Percentiles rank a stretch among this genome's conserved stretches.
These are phyloP conservation scores for Paraphoma sp. DNA, from an alignment of 2,329 filamentous ascomycete species.

Conservation along the genomic window DNA sequence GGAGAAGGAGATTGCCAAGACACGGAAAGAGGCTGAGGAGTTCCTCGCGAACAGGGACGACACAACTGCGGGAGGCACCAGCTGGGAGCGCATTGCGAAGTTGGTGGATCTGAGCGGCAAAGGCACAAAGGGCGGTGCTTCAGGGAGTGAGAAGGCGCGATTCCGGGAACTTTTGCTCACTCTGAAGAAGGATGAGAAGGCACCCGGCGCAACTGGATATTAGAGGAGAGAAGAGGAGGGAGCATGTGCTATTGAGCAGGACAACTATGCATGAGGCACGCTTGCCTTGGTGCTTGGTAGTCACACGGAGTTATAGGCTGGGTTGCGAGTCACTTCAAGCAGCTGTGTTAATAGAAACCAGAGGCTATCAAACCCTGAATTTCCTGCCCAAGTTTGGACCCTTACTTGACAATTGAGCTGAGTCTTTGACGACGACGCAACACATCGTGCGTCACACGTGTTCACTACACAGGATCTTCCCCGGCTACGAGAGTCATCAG, in stretches of 20 bases:
- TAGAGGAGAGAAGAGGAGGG: conserved; percentile 13
- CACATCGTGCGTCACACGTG: no score
- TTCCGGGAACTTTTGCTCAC: conserved; percentile 90
- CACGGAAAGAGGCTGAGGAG: conserved; percentile 88
- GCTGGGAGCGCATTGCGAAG: conserved; percentile 98
- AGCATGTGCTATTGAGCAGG: neutral
- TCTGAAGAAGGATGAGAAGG: conserved; percentile 91
- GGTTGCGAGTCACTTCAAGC: neutral
- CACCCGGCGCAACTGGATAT: conserved; percentile 64
- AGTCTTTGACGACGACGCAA: no score
- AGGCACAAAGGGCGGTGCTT: conserved; percentile 82
- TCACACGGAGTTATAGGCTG: neutral
- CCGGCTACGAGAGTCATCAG: no score
- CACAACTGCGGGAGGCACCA: conserved; percentile 91
- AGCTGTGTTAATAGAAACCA: neutral
- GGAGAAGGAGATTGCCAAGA: conserved; percentile 89
- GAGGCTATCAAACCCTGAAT: no score
- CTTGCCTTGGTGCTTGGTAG: no score
- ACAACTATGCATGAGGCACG: no score
- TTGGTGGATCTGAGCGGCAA: conserved; percentile 97
- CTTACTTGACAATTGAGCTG: no score
- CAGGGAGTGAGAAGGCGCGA: conserved; percentile 91
- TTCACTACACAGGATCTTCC: no score
- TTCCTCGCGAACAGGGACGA: conserved; percentile 90
- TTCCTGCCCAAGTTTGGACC: no score